These are phyloP conservation scores for Capniomyces stellatus DNA, from an alignment of 371 early-diverging fungal species.

Conservation along the genomic window DNA sequence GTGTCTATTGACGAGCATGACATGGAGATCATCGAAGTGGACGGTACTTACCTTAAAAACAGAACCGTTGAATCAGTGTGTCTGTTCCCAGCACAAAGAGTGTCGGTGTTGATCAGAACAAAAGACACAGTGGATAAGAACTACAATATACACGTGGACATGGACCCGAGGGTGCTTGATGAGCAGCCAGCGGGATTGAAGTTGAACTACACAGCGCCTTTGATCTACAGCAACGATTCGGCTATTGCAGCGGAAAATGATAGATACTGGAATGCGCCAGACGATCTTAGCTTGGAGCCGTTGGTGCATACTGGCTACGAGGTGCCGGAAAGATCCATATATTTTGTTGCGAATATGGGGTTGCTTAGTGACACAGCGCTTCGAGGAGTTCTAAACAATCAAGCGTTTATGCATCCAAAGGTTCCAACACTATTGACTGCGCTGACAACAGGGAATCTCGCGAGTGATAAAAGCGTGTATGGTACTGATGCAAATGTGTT, in stretches of 20 bases:
- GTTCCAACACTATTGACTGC: conserved; percentile 52
- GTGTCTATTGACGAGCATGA: conserved; percentile 61
- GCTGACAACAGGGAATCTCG: conserved; percentile 33
- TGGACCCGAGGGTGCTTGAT: conserved; percentile 62
- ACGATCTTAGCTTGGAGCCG: conserved; percentile 13
- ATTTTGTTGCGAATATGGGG: conserved; percentile 12
- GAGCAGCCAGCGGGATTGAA: conserved; percentile 30
- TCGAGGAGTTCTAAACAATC: conserved; percentile 62
- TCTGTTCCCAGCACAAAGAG: conserved; percentile 49
- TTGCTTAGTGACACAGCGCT: conserved; percentile 45
- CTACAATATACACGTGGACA: conserved; percentile 50
- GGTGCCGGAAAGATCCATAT: conserved; percentile 10
- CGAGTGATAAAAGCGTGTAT: conserved; percentile 35
- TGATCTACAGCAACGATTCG: conserved; percentile 8
- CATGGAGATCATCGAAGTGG: conserved; percentile 60
- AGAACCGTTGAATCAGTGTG: conserved; percentile 28
- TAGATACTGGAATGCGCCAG: conserved; percentile 14
- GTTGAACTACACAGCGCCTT: conserved; percentile 20
- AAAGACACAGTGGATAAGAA: conserved; percentile 40
- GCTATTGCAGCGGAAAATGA: neutral
- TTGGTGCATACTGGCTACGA: conserved; percentile 4
- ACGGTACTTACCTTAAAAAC: conserved; percentile 31
- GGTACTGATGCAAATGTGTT: conserved; percentile 27
- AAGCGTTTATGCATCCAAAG: conserved; percentile 43
- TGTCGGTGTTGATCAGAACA: conserved; percentile 60